Conservation (phyloP, 345 rosid genomes). For the Melastoma malabathricum region DNA sequence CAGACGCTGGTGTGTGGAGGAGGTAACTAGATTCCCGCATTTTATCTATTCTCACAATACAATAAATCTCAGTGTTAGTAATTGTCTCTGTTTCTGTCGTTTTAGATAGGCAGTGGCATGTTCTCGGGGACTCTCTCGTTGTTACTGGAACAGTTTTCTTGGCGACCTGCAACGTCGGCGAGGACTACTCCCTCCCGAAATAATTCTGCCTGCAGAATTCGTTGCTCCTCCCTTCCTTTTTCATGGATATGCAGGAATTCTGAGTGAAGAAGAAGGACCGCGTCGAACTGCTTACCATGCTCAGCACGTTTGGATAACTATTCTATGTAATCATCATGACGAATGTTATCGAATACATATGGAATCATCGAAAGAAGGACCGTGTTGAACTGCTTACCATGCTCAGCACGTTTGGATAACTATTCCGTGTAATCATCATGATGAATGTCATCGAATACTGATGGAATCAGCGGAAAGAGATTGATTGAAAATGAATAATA, state of each 20-base stretch:
- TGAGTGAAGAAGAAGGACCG: constrained; percentile 41
- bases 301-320: constrained; percentile 33
- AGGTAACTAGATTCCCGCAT: constrained; percentile 21
- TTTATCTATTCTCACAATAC: background rate
- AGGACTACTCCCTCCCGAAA: constrained; percentile 19
- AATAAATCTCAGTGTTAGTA: too few species aligned
- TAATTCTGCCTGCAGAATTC: background rate
- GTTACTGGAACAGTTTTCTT: constrained; percentile 33
- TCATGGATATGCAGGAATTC: constrained; percentile 29
- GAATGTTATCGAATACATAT: too few species aligned
- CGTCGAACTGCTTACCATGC: constrained; percentile 38
- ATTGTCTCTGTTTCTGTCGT: background rate
- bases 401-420: constrained; percentile 21
- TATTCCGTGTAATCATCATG: too few species aligned
- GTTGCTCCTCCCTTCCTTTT: background rate
- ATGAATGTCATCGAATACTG: too few species aligned
- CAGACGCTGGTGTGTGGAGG: constrained; percentile 47
- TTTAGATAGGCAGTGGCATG: constrained; percentile 34
- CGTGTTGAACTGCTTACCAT: constrained; percentile 37
- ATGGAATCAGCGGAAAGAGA: too few species aligned
- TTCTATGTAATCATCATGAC: constrained; percentile 12
- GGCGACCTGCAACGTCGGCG: constrained; percentile 43
- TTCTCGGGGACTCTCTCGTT: constrained; percentile 38
- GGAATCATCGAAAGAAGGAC: too few species aligned
- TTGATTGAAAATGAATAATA: too few species aligned